Evolutionary conservation across 2,329 filamentous ascomycete genomes (phyloP), one percentile per base, ranked within the genome.

Genomic region (Colletotrichum gigasporum): DNA sequence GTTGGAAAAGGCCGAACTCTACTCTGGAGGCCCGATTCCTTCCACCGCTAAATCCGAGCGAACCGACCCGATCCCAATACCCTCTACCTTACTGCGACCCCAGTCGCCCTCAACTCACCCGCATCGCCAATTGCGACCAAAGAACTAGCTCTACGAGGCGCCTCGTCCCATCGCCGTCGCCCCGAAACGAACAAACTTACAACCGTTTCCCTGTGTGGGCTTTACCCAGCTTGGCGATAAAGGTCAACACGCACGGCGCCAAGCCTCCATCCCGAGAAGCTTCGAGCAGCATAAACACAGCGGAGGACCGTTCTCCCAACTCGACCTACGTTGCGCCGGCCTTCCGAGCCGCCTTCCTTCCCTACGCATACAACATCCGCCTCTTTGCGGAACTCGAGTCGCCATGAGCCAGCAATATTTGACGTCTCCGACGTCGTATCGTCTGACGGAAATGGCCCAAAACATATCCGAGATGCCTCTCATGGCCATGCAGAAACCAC

Each of bases 351-450:
- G 53, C 37, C 14, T 41, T 24, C 14, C 47, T 51, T 51, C 35
- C 35, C 30, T 35, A 37, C 35, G 18, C 11, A n/a, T 28, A 9
- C 6, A 12, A 9, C n/a, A 7, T 37, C 20, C 41, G 20, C 30
- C n/a, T 14, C 41, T 20, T 20, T n/a, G 16, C 53, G 18, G 32
- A 56, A 11, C 28, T 10, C n/a, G 9, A 22, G 53, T 37, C 41
- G 41, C 53, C 12, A 68, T 68, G 66, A 34, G 47, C 26, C 63
- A 67, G 42, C 66, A 53, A 72, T 77, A 75, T 73, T 58, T 76
- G 77, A 72, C 78, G 45, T 77, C 78, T 68, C 81, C 82, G 66
- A 76, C 78, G 57, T 82, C 83, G 48, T 81, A 80, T 67, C 81
- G 83, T 67, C 72, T 83, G 66, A 71, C 75, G 37, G 72, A 72